phyloP scores from a whole-genome alignment of 2,329 filamentous ascomycete genomes.

The Aspergillus hortae region DNA sequence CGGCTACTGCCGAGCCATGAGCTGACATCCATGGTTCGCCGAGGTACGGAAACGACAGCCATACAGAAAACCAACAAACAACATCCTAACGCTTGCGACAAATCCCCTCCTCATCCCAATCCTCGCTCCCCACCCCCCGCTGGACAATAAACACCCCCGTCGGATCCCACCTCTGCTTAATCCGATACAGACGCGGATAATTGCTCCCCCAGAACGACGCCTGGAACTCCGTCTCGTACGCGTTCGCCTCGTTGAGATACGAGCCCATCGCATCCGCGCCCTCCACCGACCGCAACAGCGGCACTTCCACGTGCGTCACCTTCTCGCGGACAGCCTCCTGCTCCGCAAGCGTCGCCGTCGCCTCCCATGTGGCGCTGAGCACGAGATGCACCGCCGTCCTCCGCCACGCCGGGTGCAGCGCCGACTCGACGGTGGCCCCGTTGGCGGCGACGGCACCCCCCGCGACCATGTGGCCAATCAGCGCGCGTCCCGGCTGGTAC shows the following conservation, averaged over 20 bases:
- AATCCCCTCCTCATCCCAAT: conserved; percentile 11
- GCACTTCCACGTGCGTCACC: conserved; percentile 15
- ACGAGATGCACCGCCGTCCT: conserved; percentile 11
- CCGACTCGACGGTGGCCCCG: conserved; percentile 8
- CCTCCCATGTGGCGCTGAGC: conserved; percentile 10
- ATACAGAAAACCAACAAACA: no score
- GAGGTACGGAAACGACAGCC: background rate
- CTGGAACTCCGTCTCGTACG: conserved; percentile 14
- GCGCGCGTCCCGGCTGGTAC: conserved; percentile 15
- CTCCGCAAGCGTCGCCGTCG: conserved; percentile 3
- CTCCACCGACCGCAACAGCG: conserved; percentile 17
- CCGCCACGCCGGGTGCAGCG: conserved; percentile 18
- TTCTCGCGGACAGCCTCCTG: conserved; percentile 8
- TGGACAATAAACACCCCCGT: conserved; percentile 6
- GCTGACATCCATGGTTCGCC: no score
- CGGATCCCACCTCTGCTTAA: conserved; percentile 16
- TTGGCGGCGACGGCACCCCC: conserved; percentile 33
- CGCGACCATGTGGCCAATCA: conserved; percentile 30
- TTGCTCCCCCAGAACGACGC: conserved; percentile 20
- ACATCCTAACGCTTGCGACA: conserved; percentile 1
- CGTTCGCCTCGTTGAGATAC: conserved; percentile 27
- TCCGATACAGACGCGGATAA: conserved; percentile 12
- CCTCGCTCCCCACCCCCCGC: conserved; percentile 10
- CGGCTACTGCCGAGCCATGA: no score
- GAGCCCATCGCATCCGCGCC: conserved; percentile 22